These are phyloP conservation scores for Kwoniella sp. DNA, from an alignment of 768 basidiomycete genomes.

Conservation along the genomic window DNA sequence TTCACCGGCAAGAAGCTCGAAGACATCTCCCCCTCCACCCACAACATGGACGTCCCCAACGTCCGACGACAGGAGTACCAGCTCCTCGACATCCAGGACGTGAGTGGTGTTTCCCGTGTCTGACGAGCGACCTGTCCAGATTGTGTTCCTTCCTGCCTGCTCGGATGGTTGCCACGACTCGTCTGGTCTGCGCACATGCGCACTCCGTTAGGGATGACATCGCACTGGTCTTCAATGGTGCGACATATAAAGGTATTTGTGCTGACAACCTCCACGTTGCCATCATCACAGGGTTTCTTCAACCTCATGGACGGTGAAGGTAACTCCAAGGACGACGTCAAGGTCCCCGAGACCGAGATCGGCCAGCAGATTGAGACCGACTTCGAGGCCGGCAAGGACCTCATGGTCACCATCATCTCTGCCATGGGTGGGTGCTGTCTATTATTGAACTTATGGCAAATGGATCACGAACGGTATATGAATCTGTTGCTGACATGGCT, in stretches of 20 bases:
- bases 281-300: slow-evolving; percentile 67
- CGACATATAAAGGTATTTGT: background rate
- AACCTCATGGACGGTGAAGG: slow-evolving; percentile 89
- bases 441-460: too few relatives aligned
- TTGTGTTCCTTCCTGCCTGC: too few relatives aligned
- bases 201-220: background rate
- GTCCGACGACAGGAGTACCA: slow-evolving; percentile 86
- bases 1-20: slow-evolving; percentile 98
- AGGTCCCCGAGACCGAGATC: slow-evolving; percentile 80
- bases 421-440: slow-evolving; percentile 68
- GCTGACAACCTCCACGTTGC: background rate
- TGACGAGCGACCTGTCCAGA: too few relatives aligned
- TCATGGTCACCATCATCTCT: slow-evolving; percentile 64
- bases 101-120: slow-evolving; percentile 37
- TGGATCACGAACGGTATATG: too few relatives aligned
- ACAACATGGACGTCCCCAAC: slow-evolving; percentile 99
- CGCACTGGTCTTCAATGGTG: background rate
- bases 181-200: too few relatives aligned
- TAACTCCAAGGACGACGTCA: slow-evolving; percentile 86
- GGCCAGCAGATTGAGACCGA: slow-evolving; percentile 69
- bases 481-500: background rate
- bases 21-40: slow-evolving; percentile 66
- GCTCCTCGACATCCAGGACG: slow-evolving; percentile 88
- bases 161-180: too few relatives aligned
- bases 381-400: slow-evolving; percentile 85